These are phyloP conservation scores for Diaporthe citri DNA, from an alignment of 2,329 filamentous ascomycete genomes.

Conservation along the genomic window DNA sequence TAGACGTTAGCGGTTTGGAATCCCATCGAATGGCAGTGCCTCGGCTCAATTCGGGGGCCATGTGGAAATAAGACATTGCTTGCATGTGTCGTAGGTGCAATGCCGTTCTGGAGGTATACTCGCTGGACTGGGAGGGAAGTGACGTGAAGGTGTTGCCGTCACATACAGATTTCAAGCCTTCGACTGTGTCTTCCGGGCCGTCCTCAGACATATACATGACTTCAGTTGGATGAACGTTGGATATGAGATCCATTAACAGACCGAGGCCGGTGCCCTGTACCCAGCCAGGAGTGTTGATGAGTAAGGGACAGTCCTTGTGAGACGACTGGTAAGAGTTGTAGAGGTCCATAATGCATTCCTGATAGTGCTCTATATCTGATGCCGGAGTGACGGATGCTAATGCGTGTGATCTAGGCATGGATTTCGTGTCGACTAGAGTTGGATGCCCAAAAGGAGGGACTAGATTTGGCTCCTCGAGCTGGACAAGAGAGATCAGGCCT, in stretches of 20 bases:
- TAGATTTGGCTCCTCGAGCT: slow-evolving; percentile 71
- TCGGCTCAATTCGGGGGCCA: slow-evolving; percentile 43
- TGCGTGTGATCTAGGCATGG: slow-evolving; percentile 72
- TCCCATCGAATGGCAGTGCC: slow-evolving; percentile 58
- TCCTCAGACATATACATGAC: slow-evolving; percentile 78
- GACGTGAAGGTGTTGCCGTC: slow-evolving; percentile 57
- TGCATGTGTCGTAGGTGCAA: slow-evolving; percentile 80
- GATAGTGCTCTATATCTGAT: slow-evolving; percentile 75
- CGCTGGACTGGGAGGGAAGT: slow-evolving; percentile 71
- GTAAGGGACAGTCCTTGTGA: slow-evolving; percentile 62
- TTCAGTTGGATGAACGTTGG: slow-evolving; percentile 66
- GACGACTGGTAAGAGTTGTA: slow-evolving; percentile 67
- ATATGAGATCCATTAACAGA: slow-evolving; percentile 70
- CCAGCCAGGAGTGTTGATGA: slow-evolving; percentile 84
- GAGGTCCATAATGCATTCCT: slow-evolving; percentile 74
- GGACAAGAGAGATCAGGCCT: slow-evolving; percentile 77
- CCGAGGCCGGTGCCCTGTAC: slow-evolving; percentile 78
- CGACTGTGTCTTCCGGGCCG: slow-evolving; percentile 69
- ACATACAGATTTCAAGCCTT: slow-evolving; percentile 61
- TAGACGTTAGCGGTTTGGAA: slow-evolving; percentile 65
- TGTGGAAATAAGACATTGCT: slow-evolving; percentile 84
- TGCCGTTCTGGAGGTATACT: slow-evolving; percentile 69
- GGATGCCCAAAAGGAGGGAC: slow-evolving; percentile 76
- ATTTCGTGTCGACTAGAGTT: slow-evolving; percentile 48
- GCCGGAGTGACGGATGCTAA: slow-evolving; percentile 75